Evolutionary conservation across 1,284 basidiomycete genomes (phyloP), one percentile per base, ranked within the genome.

Genomic region (Phellopilus nigrolimitatus): DNA sequence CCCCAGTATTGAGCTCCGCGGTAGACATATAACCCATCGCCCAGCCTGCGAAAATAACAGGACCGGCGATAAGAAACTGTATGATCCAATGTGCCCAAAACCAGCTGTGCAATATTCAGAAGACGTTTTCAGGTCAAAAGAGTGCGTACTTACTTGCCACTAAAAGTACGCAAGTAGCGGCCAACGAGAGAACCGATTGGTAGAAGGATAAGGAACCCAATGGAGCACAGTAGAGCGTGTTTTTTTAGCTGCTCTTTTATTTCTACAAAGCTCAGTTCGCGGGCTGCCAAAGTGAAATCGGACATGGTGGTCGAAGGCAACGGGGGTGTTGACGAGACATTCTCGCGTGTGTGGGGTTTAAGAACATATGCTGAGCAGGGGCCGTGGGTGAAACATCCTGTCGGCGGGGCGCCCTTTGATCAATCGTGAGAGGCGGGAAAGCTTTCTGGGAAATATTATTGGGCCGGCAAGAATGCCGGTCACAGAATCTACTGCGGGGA

Each of bases 121-220:
- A 47, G 21, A 27, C 21, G 8, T 2, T 33, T 8, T 52, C n/a
- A 27, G n/a, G 10, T 36, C 25, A 6, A 31, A 13, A 19, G 41
- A 33, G 19, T 2, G 12, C n/a, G 33, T n/a, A 58, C 19, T 68
- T 56, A 75, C 76, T 60, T 64, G 22, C 63, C 65, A 21, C 67
- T 73, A 62, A 68, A 78, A 55, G 70, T 82, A 42, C 83, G 73
- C 1, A 74, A 66, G 55, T 74, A 78, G 51, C 84, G 73, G 1
- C 80, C 77, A 24, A 80, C 62, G 51, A 87, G 66, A 7, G 72
- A 72, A 3, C 80, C 84, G 21, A 79, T 53, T 1, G 84, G 84
- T 0, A 85, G 67, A 2, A 84, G 59, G 42, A 85, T 64, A 56
- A 85, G 67, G 58, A 83, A 82, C 1, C 78, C 81, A 36, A 78